Base-by-base conservation (phyloP, 345 rosid genomes). In the Corchorus olitorius region DNA sequence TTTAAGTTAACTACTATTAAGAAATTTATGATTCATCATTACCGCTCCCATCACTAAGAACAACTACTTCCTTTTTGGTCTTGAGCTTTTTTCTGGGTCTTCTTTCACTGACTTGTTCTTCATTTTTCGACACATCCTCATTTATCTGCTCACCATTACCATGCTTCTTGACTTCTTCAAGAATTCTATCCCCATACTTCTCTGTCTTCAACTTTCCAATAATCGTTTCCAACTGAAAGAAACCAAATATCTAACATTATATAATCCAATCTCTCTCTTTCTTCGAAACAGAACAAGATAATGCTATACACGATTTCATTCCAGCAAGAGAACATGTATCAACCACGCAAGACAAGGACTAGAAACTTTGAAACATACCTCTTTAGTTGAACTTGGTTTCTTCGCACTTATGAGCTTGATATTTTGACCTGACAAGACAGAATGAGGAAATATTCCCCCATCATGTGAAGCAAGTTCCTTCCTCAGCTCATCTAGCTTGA, bases 371-470 rank as follows among this genome's bases (percentile, higher is more conserved):
- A 37, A 56, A 83, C 89, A 83, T 76, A 70, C 99, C 97, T 93
- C 87, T 83, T 85, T 78, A 59, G 75, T 61, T 56, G 97, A 85
- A 63, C 71, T 77, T 43, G 99, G 99, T 81, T 78, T 88, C 69
- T 71, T 82, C 70, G 88, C 59, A 60, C 91, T 82, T 81, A 93
- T 87, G 77, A 46, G 72, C 78, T 90, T 77, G 80, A 95, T 93
- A 78, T 90, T 94, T 70, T 92, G 93, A 6, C 88, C 83, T 37
- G 99, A 90, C 80, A 93, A 85, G 72, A 95, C 82, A 1, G 97
- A 88, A 85, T 95, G 98, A 72, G 97, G 99, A 70, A 91, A 87
- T 84, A 94, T 90, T 76, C 88, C 92, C 74, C 93, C 97, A 73
- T 93, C 80, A 65, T 76, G 70, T 9, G 88, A 79, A 10, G 93